A percentile compares a stretch with the other conserved stretches of the same genome.
phyloP scores from a whole-genome alignment of 2,329 filamentous ascomycete species.

The Talaromyces pinophilus region DNA sequence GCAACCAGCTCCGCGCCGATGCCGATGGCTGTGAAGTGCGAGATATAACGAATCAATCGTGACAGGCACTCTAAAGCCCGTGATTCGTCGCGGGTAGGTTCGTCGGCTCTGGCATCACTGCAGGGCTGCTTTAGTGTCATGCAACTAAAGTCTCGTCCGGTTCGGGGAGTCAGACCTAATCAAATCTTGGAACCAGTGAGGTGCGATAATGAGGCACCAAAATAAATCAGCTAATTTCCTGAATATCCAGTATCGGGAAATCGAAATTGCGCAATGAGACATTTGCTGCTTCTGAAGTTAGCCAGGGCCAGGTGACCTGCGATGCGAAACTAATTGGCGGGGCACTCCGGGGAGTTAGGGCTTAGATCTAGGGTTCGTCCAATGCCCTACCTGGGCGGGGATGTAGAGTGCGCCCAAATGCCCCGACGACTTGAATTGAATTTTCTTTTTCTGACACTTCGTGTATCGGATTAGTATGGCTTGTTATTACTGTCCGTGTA shows the following conservation, averaged over 20 bases:
- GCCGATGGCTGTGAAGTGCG: constrained; percentile 8
- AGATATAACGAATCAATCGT: too few relatives aligned
- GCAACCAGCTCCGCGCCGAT: neutral
- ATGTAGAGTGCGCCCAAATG: neutral
- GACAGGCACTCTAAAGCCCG: neutral
- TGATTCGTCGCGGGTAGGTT: constrained; percentile 1
- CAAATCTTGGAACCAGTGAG: neutral
- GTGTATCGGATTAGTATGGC: neutral
- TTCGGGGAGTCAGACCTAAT: neutral
- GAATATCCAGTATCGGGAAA: neutral
- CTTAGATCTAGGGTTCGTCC: neutral
- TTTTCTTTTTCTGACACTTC: neutral
- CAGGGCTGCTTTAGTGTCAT: neutral
- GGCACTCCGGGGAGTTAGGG: constrained; percentile 4
- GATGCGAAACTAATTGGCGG: neutral
- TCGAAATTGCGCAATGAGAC: neutral
- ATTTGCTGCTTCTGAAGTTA: neutral
- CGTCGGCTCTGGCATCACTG: neutral
- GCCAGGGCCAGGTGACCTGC: neutral
- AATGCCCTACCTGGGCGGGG: neutral
- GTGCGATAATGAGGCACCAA: neutral
- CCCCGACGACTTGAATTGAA: neutral
- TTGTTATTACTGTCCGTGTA: neutral
- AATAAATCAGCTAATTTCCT: neutral
- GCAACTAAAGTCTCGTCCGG: neutral